These are phyloP conservation scores for Colletotrichum sp. DNA, from an alignment of 2,329 filamentous ascomycete species.

Conservation along the genomic window DNA sequence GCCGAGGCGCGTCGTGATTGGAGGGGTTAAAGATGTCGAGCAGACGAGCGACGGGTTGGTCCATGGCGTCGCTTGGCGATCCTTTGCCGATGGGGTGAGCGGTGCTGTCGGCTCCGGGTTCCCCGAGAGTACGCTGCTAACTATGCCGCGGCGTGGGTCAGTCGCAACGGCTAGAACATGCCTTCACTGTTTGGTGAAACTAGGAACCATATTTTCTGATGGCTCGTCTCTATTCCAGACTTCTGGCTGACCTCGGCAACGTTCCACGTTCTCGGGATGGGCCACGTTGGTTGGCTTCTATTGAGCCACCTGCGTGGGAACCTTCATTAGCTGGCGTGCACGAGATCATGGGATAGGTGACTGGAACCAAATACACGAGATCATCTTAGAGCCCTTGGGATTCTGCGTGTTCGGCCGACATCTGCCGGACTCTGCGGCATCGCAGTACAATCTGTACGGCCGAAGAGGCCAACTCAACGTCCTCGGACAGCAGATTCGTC, in stretches of 20 bases:
- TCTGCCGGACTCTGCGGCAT: background rate
- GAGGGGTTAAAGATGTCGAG: conserved; percentile 1
- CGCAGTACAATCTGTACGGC: no score
- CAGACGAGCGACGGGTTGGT: background rate
- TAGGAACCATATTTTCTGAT: background rate
- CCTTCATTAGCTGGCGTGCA: no score
- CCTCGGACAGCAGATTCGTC: no score
- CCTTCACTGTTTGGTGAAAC: background rate
- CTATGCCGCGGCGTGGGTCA: background rate
- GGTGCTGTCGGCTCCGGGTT: background rate
- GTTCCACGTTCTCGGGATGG: background rate
- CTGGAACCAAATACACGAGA: background rate
- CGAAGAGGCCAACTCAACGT: background rate
- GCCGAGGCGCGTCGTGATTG: conserved; percentile 12
- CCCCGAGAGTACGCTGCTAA: background rate
- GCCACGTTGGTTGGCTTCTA: background rate
- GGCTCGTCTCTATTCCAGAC: background rate
- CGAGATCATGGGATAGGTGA: background rate
- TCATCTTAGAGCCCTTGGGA: background rate
- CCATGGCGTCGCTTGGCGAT: background rate
- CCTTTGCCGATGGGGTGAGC: background rate
- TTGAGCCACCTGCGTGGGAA: background rate
- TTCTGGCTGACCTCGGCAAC: background rate
- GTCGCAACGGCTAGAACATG: background rate
- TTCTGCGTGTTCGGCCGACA: background rate